Percentiles rank a stretch among this genome's conserved stretches.
Conservation (phyloP, 1,284 basidiomycete genomes). For the Neotropicomus parvogracilis region DNA sequence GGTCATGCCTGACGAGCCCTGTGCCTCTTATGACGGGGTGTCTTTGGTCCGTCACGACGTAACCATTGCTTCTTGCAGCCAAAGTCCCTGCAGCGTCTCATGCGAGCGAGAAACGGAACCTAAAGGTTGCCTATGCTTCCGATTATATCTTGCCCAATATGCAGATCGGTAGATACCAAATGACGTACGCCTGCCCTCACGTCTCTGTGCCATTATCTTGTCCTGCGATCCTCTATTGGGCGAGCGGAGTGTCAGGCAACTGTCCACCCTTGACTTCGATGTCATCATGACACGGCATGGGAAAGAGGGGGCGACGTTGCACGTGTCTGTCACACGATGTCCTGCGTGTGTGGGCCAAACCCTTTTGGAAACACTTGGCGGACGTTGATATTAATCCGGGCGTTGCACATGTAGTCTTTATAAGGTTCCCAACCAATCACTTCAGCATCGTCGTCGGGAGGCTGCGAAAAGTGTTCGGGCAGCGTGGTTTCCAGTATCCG, state of each 20-base stretch:
- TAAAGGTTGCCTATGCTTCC: neutral
- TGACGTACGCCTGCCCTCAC: neutral
- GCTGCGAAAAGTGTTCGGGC: conserved; percentile 55
- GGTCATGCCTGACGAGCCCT: neutral
- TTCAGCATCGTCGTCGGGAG: conserved; percentile 13
- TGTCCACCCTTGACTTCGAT: neutral
- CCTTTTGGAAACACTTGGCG: conserved; percentile 80
- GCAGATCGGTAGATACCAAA: conserved; percentile 16
- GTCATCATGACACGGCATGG: conserved; percentile 2
- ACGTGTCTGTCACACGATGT: neutral
- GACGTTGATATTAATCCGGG: conserved; percentile 87
- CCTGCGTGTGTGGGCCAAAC: conserved; percentile 44
- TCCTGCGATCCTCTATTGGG: neutral
- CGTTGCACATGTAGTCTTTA: conserved; percentile 57
- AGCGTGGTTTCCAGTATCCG: conserved; percentile 78
- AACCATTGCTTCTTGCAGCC: conserved; percentile 1
- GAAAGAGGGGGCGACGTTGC: neutral
- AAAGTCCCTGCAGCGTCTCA: neutral
- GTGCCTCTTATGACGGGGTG: conserved; percentile 19
- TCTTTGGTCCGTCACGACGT: conserved; percentile 22
- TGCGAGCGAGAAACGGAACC: neutral
- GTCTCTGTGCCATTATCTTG: conserved; percentile 1
- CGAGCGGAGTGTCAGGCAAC: neutral
- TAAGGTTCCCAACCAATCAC: conserved; percentile 55
- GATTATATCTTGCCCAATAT: conserved; percentile 8